Evolutionary conservation across 441 rosid genomes (phyloP), one percentile per base, ranked within the genome.

Genomic region (Pelargonium fulgidum): DNA sequence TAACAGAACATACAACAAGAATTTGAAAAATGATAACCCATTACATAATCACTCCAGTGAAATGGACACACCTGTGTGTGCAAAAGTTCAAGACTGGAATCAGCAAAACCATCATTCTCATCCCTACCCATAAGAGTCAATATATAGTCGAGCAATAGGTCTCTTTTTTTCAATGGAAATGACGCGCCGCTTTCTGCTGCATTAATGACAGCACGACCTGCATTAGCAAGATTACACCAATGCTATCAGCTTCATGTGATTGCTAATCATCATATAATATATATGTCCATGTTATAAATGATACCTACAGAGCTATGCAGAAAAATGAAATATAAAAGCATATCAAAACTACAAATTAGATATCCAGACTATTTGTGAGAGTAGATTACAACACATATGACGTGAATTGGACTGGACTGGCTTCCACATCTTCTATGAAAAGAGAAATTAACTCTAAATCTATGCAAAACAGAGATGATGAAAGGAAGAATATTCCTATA

Each of bases 81-180:
- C 75, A 92, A 75, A 81, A 90, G 87, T 82, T 95, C 99, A 76
- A 90, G 92, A 83, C 88, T 89, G 73, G 95, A 89, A 79, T 95
- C 98, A 81, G 86, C 81, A 85, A 89, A 87, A 76, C 78, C 87
- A 75, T 92, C 93, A 77, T 75, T 82, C 66, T 90, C 92, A 80
- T 95, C 98, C 73, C 91, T 81, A 54, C 99, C 99, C 99, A 95
- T 95, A 80, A 95, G 83, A 69, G 99, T 95, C 79, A 95, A 80
- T 78, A 89, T 86, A 79, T 86, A 95, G 79, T 95, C 98, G 70
- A 95, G 97, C 80, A 95, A 72, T 75, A 68, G 79, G 72, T 95
- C 99, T 79, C 99, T 88, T 80, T 80, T 88, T 85, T 92, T 89
- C 76, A 95, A 75, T 17, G 98, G 97, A 79, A 95, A 95, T 72